Base-by-base conservation (phyloP, 164 flowering plant genomes). In the Liriodendron chinense region DNA sequence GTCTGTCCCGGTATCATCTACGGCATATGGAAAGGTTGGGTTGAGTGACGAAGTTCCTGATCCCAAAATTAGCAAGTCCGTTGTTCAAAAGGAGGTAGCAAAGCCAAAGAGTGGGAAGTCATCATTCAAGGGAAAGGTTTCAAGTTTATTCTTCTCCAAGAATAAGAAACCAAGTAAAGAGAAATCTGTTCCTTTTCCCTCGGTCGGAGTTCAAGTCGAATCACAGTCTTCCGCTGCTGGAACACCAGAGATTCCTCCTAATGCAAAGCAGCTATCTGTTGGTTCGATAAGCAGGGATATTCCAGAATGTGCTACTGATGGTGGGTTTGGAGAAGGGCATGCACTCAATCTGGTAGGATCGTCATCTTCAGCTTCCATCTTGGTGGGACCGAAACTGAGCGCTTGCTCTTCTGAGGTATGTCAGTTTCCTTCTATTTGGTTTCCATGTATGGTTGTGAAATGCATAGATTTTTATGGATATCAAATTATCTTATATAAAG, bases 141-240 rank as follows among this genome's bases (percentile, higher is more conserved):
- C 98, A 1, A 94, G 89, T 84, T 86, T 96, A 76, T 89, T 96
- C 85, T 96, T 89, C 82, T 87, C 94, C 7, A 89, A 86, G 87
- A 92, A 72, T 77, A 94, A 90, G 77, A 96, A 87, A 80, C 63
- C 80, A 66, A 86, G 72, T 71, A 92, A 90, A 79, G 93, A 88
- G 70, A 89, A 84, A 73, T 79, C 87, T 53, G 34, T 63, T 63
- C 62, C 72, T 24, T 6, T 77, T 76, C 72, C 74, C 34, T 59
- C 16, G 13, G 63, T 25, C n/a, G 72, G 82, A 67, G 73, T 68
- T 76, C 80, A 53, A 53, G 76, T 77, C 61, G 83, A 72, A 53
- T 72, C 66, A 61, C 80, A 76, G 21, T 72, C 75, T 73, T 72
- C 78, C 22, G 43, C 68, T 49, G 74, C 79, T 71, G 81, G 70